These are phyloP conservation scores for Suhomyces chickasaworum DNA, from an alignment of 1,139 yeast species.

Conservation along the genomic window DNA sequence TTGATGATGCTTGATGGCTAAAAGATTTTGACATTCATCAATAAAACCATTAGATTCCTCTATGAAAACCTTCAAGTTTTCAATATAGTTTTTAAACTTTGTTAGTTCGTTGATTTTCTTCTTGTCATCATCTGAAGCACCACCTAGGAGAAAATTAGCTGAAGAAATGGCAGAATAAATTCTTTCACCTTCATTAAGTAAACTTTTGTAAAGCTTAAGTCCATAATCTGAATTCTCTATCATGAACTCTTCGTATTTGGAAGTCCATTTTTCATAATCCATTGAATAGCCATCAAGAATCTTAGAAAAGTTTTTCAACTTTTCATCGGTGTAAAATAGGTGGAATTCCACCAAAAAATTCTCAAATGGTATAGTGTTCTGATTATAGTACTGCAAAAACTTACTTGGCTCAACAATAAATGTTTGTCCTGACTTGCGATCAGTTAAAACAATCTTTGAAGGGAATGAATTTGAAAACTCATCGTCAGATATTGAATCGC, in stretches of 20 bases:
- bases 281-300: conserved; percentile 41
- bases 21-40: conserved; percentile 56
- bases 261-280: conserved; percentile 55
- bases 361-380: conserved; percentile 19
- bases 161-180: conserved; percentile 40
- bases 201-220: conserved; percentile 44
- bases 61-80: conserved; percentile 47
- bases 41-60: conserved; percentile 52
- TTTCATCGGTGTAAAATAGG: conserved; percentile 53
- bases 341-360: conserved; percentile 45
- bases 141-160: conserved; percentile 17
- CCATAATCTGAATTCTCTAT: conserved; percentile 46
- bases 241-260: conserved; percentile 45
- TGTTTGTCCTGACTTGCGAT: conserved; percentile 26
- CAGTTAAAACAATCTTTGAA: conserved; percentile 48
- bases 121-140: conserved; percentile 16
- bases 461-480: conserved; percentile 53
- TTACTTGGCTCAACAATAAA: conserved; percentile 49
- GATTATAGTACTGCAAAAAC: conserved; percentile 35
- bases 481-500: conserved; percentile 54
- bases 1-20: conserved; percentile 54
- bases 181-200: conserved; percentile 59
- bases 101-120: conserved; percentile 18
- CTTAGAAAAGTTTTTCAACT: conserved; percentile 39
- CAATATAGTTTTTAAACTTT: conserved; percentile 23